Evolutionary conservation across 139 green algal genomes (phyloP).

Genomic region (Astrephomene gubernaculifera): DNA sequence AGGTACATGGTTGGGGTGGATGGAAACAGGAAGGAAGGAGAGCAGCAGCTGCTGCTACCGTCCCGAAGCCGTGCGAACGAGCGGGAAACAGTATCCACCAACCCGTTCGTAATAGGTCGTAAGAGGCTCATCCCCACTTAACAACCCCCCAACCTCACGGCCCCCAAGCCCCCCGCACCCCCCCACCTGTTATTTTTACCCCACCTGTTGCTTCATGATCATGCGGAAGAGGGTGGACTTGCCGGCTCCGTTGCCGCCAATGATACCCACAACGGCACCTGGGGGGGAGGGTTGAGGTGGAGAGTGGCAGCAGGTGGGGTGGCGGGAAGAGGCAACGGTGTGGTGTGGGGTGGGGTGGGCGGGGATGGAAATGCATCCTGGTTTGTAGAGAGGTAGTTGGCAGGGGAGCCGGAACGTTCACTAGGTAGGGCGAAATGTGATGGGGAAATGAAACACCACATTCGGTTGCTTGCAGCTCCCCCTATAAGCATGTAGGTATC

Average conservation of each 20-base stretch:
- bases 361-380: too few relatives aligned
- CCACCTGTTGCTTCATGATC: constrained; percentile 78
- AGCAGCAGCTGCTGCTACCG: neutral
- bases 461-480: too few relatives aligned
- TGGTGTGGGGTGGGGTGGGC: neutral
- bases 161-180: neutral
- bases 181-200: constrained; percentile 51
- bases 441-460: too few relatives aligned
- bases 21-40: too few relatives aligned
- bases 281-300: neutral
- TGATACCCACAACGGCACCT: constrained; percentile 74
- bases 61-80: neutral
- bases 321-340: neutral
- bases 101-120: neutral
- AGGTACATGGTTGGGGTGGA: neutral
- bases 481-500: too few relatives aligned
- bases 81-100: neutral
- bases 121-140: too few relatives aligned
- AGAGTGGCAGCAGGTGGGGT: neutral
- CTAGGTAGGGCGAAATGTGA: too few relatives aligned
- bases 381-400: too few relatives aligned
- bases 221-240: constrained; percentile 92
- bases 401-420: too few relatives aligned
- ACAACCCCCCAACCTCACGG: neutral
- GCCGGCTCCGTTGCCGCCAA: constrained; percentile 86